Evolutionary conservation across 2,329 filamentous ascomycete species (phyloP).

Genomic region (Fusarium euwallaceae): DNA sequence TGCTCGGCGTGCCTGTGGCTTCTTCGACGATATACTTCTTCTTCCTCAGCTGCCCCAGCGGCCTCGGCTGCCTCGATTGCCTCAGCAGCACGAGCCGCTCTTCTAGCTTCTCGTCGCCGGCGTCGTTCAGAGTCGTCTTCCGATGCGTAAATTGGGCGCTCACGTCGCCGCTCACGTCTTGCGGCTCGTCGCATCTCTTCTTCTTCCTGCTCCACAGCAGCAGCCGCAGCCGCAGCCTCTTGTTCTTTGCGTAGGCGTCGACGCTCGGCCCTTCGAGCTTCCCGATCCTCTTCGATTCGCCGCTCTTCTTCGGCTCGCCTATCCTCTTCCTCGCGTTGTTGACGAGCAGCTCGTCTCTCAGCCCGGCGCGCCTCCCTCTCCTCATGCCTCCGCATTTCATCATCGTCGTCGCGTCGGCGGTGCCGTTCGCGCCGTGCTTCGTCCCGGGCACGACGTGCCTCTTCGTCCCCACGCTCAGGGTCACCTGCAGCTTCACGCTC

Average conservation of each 20-base stretch:
- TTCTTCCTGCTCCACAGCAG: slow-evolving; percentile 58
- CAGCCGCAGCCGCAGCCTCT: slow-evolving; percentile 58
- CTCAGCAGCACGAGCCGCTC: slow-evolving; percentile 55
- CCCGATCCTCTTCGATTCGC: slow-evolving; percentile 64
- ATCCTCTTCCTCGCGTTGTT: slow-evolving; percentile 42
- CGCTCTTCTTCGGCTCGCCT: slow-evolving; percentile 62
- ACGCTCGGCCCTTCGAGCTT: slow-evolving; percentile 64
- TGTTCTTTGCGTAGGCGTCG: slow-evolving; percentile 63
- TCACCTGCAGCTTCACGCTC: slow-evolving; percentile 65
- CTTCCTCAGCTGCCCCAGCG: slow-evolving; percentile 49
- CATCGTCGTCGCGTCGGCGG: slow-evolving; percentile 58
- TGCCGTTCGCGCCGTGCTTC: slow-evolving; percentile 68
- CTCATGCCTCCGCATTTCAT: slow-evolving; percentile 57
- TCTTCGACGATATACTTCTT: slow-evolving; percentile 50
- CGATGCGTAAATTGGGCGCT: slow-evolving; percentile 57
- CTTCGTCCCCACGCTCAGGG: slow-evolving; percentile 68
- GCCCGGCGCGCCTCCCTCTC: slow-evolving; percentile 67
- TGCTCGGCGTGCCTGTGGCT: slow-evolving; percentile 52
- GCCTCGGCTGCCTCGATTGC: slow-evolving; percentile 41
- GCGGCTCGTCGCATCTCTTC: slow-evolving; percentile 60
- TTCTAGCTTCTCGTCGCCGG: slow-evolving; percentile 66
- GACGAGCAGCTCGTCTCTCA: slow-evolving; percentile 62
- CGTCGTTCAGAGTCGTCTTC: slow-evolving; percentile 69
- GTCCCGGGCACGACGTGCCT: slow-evolving; percentile 68
- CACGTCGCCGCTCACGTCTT: slow-evolving; percentile 64